Evolutionary conservation across 2,329 filamentous ascomycete species (phyloP).

Genomic region (Aspergillus sp.): DNA sequence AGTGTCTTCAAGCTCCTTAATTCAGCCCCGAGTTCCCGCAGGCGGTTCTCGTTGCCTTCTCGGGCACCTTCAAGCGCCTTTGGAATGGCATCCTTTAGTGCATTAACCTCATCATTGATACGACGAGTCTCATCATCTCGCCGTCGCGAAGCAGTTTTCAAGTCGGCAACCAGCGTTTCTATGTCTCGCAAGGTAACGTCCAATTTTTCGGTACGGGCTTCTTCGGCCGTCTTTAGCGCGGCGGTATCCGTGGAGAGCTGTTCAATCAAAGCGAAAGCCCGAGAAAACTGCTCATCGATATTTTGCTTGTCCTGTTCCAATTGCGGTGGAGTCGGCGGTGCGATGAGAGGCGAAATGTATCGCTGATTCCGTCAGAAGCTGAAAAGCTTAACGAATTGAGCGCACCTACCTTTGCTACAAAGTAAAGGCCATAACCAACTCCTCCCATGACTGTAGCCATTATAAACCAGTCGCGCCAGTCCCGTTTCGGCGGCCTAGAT

Average conservation of each 20-base stretch:
- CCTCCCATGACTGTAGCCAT: constrained; percentile 95
- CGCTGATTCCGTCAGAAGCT: constrained; percentile 54
- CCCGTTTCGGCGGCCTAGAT: constrained; percentile 65
- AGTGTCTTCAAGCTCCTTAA: constrained; percentile 90
- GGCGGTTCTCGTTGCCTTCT: constrained; percentile 73
- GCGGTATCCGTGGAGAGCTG: constrained; percentile 90
- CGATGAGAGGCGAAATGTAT: constrained; percentile 86
- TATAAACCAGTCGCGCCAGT: constrained; percentile 99
- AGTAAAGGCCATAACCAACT: constrained; percentile 84
- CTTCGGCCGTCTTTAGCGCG: constrained; percentile 80
- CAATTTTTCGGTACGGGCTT: constrained; percentile 77
- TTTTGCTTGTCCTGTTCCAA: constrained; percentile 90
- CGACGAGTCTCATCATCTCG: constrained; percentile 85
- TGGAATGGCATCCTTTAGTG: constrained; percentile 80
- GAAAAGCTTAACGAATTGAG: neutral
- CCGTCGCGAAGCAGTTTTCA: constrained; percentile 77
- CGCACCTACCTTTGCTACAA: constrained; percentile 71
- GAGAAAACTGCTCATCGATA: constrained; percentile 91
- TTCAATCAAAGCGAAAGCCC: constrained; percentile 86
- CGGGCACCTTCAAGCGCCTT: constrained; percentile 86
- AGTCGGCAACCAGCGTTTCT: constrained; percentile 74
- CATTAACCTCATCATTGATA: constrained; percentile 80
- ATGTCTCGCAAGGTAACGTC: constrained; percentile 81
- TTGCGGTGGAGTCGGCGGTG: constrained; percentile 89
- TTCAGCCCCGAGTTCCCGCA: constrained; percentile 83